phyloP scores from a whole-genome alignment of 106 monocot genomes.

The Cymbidium sinense region DNA sequence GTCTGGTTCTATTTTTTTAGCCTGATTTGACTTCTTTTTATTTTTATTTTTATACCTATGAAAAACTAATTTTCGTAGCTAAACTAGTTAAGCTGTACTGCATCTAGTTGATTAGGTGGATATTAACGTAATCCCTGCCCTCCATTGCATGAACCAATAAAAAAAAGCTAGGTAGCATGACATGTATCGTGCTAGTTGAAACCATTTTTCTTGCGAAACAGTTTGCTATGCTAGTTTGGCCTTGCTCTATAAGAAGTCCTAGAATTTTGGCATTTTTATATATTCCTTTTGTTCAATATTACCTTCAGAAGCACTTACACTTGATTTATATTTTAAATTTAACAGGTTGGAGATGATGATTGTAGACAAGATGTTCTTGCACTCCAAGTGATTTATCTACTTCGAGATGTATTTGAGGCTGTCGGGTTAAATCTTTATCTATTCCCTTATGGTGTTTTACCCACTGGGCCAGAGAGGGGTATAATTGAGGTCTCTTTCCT shows the following conservation, averaged over 20 bases:
- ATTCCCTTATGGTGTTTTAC: constrained; percentile 92
- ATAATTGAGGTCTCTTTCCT: constrained; percentile 98
- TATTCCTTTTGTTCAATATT: background rate
- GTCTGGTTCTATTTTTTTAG: too few species aligned
- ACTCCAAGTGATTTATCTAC: constrained; percentile 90
- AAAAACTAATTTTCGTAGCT: too few species aligned
- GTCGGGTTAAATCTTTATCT: constrained; percentile 94
- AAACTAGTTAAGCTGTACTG: too few species aligned
- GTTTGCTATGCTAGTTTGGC: background rate
- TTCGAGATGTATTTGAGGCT: constrained; percentile 87
- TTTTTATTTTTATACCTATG: too few species aligned
- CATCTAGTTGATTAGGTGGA: background rate
- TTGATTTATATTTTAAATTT: constrained; percentile 7
- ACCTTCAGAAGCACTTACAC: background rate
- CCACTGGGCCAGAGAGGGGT: constrained; percentile 88
- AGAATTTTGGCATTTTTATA: background rate
- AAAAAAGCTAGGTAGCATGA: background rate
- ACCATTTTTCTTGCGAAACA: background rate
- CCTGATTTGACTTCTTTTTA: too few species aligned
- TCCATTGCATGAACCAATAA: background rate
- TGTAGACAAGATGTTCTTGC: constrained; percentile 98
- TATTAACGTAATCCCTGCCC: background rate
- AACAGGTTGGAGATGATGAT: constrained; percentile 99
- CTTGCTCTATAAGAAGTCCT: background rate
- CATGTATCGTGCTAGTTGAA: background rate